These are phyloP conservation scores for Rhodotorula sp. DNA, from an alignment of 1,284 basidiomycete species.

Conservation along the genomic window DNA sequence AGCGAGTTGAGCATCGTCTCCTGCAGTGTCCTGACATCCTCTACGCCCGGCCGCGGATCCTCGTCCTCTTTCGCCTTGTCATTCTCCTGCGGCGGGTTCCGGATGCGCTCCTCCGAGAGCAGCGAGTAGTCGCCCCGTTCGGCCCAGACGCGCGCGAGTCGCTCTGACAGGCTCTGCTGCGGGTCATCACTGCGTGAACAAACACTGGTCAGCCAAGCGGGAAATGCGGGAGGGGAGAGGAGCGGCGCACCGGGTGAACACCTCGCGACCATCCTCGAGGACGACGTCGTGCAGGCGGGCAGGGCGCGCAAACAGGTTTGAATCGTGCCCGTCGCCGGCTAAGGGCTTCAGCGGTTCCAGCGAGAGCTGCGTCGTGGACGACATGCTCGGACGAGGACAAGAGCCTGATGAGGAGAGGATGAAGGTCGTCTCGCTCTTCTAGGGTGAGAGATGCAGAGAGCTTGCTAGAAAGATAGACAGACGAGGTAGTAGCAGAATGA, in stretches of 20 bases:
- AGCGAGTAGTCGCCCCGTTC: constrained; percentile 45
- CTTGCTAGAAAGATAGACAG: no score
- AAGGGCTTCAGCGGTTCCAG: constrained; percentile 27
- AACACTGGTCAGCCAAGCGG: background rate
- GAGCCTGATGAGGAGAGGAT: background rate
- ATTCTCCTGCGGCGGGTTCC: background rate
- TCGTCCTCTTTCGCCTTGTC: constrained; percentile 13
- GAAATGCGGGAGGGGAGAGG: no score
- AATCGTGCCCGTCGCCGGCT: constrained; percentile 25
- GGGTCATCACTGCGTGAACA: constrained; percentile 15
- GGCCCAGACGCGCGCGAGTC: constrained; percentile 42
- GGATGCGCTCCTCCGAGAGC: constrained; percentile 26
- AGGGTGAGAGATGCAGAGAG: no score
- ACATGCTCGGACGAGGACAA: background rate
- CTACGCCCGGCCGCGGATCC: constrained; percentile 13
- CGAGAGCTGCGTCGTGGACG: constrained; percentile 14
- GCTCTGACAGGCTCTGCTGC: constrained; percentile 27
- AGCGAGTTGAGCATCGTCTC: constrained; percentile 31
- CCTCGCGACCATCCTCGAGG: constrained; percentile 28
- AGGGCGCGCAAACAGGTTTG: constrained; percentile 27
- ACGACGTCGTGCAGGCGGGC: constrained; percentile 23
- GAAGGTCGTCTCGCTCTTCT: background rate
- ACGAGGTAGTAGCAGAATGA: background rate
- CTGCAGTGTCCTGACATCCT: constrained; percentile 29
- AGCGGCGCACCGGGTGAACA: constrained; percentile 27